These are phyloP conservation scores for Ophiostoma novo-ulmi DNA, from an alignment of 2,329 filamentous ascomycete genomes.

Conservation along the genomic window DNA sequence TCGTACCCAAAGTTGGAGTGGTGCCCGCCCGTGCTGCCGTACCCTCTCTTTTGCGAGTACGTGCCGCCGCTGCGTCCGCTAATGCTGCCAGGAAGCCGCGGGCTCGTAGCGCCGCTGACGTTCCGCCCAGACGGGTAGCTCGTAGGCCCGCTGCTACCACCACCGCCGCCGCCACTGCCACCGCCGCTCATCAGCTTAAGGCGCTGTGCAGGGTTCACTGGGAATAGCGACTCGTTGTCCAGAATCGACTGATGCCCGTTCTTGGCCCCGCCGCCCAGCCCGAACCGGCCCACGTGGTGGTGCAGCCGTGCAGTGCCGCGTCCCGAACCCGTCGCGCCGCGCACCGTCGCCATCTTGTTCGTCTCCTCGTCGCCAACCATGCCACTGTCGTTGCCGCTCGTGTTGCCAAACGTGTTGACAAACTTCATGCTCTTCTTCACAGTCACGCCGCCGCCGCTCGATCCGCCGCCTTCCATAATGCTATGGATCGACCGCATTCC, in stretches of 20 bases:
- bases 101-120: slow-evolving; percentile 66
- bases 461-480: slow-evolving; percentile 51
- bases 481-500: slow-evolving; percentile 60
- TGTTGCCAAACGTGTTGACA: slow-evolving; percentile 69
- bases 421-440: slow-evolving; percentile 97
- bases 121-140: slow-evolving; percentile 45
- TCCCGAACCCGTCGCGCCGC: slow-evolving; percentile 58
- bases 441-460: slow-evolving; percentile 40
- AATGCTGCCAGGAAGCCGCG: slow-evolving; percentile 42
- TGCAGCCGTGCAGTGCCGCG: slow-evolving; percentile 68
- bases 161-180: neutral
- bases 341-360: slow-evolving; percentile 53
- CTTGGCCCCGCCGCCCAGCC: slow-evolving; percentile 55
- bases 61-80: slow-evolving; percentile 34
- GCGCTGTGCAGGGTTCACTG: slow-evolving; percentile 51
- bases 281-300: slow-evolving; percentile 65
- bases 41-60: slow-evolving; percentile 23
- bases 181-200: slow-evolving; percentile 49
- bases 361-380: slow-evolving; percentile 64
- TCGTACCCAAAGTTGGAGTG: slow-evolving; percentile 59
- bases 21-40: slow-evolving; percentile 34
- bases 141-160: slow-evolving; percentile 31
- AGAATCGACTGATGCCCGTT: slow-evolving; percentile 67
- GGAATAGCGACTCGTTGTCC: slow-evolving; percentile 66
- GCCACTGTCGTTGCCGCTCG: slow-evolving; percentile 48